Evolutionary conservation across 2,329 filamentous ascomycete species (phyloP).

Genomic region (Penicillium frequentans): DNA sequence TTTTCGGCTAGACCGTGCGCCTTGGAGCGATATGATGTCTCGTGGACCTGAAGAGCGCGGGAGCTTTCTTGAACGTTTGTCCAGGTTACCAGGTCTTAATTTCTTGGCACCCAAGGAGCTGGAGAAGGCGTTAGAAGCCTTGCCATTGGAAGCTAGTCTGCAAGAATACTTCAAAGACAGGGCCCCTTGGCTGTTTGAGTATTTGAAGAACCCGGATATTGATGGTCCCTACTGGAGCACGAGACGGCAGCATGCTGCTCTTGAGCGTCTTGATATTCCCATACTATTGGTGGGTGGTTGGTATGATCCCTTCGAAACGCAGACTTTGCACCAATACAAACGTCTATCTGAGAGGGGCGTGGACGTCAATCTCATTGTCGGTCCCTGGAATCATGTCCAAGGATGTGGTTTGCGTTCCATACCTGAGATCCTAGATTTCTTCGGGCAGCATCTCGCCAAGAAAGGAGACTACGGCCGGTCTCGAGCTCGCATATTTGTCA

Average conservation of each 20-base stretch:
- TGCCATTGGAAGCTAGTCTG: conserved; percentile 12
- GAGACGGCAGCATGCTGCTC: conserved; percentile 8
- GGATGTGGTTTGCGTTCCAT: conserved; percentile 11
- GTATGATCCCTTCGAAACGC: conserved; percentile 16
- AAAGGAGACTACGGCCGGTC: conserved; percentile 8
- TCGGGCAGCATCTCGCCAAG: conserved; percentile 14
- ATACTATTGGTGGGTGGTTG: conserved; percentile 15
- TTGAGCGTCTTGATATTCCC: conserved; percentile 12
- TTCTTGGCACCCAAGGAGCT: conserved; percentile 11
- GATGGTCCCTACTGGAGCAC: conserved; percentile 12
- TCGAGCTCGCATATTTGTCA: conserved; percentile 10
- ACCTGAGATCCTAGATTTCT: conserved; percentile 15
- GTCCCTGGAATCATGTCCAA: conserved; percentile 17
- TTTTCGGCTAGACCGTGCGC: conserved; percentile 15
- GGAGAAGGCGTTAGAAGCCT: conserved; percentile 3
- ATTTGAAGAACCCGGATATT: conserved; percentile 9
- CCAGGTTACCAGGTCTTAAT: conserved; percentile 10
- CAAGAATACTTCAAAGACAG: conserved; percentile 10
- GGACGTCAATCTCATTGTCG: conserved; percentile 14
- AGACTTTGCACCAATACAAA: conserved; percentile 13
- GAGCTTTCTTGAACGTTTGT: conserved; percentile 6
- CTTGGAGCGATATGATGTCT: conserved; percentile 18
- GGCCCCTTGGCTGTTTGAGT: conserved; percentile 19
- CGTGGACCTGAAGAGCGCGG: conserved; percentile 2
- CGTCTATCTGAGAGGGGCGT: conserved; percentile 5